Evolutionary conservation across 2,329 filamentous ascomycete genomes (phyloP), one percentile per base, ranked within the genome.

Genomic region (Westerdykella aurantiaca): DNA sequence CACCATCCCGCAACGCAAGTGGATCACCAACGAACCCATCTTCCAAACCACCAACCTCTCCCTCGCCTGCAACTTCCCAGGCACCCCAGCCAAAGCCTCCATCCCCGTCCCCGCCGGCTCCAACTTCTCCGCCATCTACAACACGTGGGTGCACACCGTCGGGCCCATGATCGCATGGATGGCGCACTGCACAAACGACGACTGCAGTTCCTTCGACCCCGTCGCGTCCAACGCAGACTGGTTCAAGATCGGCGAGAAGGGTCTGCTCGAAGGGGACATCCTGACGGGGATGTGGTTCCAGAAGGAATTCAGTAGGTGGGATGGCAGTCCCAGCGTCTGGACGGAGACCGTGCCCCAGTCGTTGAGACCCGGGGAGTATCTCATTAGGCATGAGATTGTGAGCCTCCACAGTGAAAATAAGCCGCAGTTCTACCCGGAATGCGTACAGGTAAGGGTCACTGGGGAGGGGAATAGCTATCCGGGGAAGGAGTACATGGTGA

Each of bases 121-220:
- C 12, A 54, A 55, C 37, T 50, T 63, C 43, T 56, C 57, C 14
- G 58, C 56, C 6, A 56, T 56, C 1, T 63, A 63, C 48, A 46
- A 48, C 37, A 50, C 47, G 42, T 63, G 58, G 60, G 48, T 61
- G 9, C 58, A 63, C 38, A 63, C 57, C 9, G 54, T 63, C 17
- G 60, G 58, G 0, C 60, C 60, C 0, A 62, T 63, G 57, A 50
- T 62, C 23, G 52, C 47, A 3, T 62, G 58, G 58, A 49, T 63
- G 38, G 46, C 60, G 9, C 47, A 49, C 51, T 63, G 58, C 51
- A 17, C 45, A 29, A 45, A 46, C 37, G 54, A 53, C 40, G 48
- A 56, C 44, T 62, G 60, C 44, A 6, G 6, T 4, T 52, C 47
- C 1, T 51, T 55, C 40, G 44, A 57, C 42, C 37, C 51, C 6